These are phyloP conservation scores for Chalciporus sphaerocephalus DNA, from an alignment of 768 basidiomycete genomes.

Conservation along the genomic window DNA sequence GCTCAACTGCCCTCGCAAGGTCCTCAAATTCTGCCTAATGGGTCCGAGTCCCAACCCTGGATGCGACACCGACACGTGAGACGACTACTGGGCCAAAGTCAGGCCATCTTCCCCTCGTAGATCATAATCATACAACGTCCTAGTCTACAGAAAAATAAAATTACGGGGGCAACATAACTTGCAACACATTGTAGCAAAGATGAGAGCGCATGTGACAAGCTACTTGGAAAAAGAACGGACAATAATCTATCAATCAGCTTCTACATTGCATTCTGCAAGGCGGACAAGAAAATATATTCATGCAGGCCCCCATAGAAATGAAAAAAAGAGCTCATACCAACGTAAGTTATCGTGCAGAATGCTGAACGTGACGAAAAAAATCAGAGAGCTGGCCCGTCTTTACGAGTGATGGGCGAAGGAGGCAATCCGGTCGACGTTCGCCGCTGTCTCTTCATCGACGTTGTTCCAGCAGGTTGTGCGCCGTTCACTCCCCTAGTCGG, in stretches of 20 bases:
- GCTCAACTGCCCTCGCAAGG: conserved; percentile 3
- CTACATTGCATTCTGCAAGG: conserved; percentile 32
- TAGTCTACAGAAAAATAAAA: conserved; percentile 33
- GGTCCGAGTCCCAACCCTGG: conserved; percentile 17
- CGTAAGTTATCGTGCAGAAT: conserved; percentile 4
- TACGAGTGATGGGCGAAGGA: conserved; percentile 33
- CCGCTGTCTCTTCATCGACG: conserved; percentile 74
- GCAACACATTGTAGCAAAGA: conserved; percentile 13
- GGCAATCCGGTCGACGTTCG: conserved; percentile 64
- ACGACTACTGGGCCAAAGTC: background rate
- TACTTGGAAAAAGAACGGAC: conserved; percentile 8
- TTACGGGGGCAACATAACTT: conserved; percentile 29
- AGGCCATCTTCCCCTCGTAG: background rate
- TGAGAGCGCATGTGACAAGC: conserved; percentile 18
- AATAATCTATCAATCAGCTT: conserved; percentile 36
- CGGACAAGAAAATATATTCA: conserved; percentile 32
- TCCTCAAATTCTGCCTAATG: too few species aligned
- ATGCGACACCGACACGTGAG: conserved; percentile 17
- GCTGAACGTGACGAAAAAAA: conserved; percentile 5
- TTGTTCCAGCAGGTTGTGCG: conserved; percentile 16
- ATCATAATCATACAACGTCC: conserved; percentile 17
- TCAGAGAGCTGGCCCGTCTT: conserved; percentile 21
- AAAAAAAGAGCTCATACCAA: conserved; percentile 9
- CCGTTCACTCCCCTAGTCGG: conserved; percentile 25
- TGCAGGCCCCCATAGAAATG: conserved; percentile 17